Percentiles rank a stretch among this genome's conserved stretches.
Conservation (phyloP, 1,284 basidiomycete species). For the Tilletia walkeri region DNA sequence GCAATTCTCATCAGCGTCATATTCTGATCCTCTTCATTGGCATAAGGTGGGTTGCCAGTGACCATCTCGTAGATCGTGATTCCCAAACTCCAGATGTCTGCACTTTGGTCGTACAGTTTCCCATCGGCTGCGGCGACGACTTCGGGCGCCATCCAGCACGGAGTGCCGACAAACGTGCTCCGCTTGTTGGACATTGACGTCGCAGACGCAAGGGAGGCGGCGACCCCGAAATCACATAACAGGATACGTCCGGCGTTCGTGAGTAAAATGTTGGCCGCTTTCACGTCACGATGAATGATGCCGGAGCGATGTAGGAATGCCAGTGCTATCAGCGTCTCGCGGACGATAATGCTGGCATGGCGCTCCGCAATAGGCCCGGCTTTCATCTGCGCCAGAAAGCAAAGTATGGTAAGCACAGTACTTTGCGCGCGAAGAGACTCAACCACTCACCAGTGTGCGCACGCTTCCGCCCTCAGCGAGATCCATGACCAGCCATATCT, state of each 20-base stretch:
- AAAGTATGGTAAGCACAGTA: no score
- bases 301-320: slow-evolving; percentile 84
- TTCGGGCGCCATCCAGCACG: slow-evolving; percentile 99
- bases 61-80: slow-evolving; percentile 91
- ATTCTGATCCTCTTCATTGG: slow-evolving; percentile 74
- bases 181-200: slow-evolving; percentile 72
- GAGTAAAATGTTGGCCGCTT: slow-evolving; percentile 90
- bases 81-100: slow-evolving; percentile 94
- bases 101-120: slow-evolving; percentile 81
- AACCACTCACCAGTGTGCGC: slow-evolving; percentile 67
- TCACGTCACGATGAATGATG: slow-evolving; percentile 96
- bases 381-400: slow-evolving; percentile 62
- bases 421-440: no score
- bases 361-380: slow-evolving; percentile 79
- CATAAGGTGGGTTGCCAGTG: slow-evolving; percentile 84
- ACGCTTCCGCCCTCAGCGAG: slow-evolving; percentile 94
- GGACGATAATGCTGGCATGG: slow-evolving; percentile 80
- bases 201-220: slow-evolving; percentile 80
- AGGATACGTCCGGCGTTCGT: slow-evolving; percentile 82
- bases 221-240: slow-evolving; percentile 95
- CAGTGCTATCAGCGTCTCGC: slow-evolving; percentile 83
- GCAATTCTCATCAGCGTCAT: slow-evolving; percentile 89
- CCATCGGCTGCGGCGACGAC: slow-evolving; percentile 81
- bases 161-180: slow-evolving; percentile 91
- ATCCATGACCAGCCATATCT: slow-evolving; percentile 99